Evolutionary conservation across 148 eudicot species (phyloP).

Genomic region (Mesembryanthemum crystallinum): DNA sequence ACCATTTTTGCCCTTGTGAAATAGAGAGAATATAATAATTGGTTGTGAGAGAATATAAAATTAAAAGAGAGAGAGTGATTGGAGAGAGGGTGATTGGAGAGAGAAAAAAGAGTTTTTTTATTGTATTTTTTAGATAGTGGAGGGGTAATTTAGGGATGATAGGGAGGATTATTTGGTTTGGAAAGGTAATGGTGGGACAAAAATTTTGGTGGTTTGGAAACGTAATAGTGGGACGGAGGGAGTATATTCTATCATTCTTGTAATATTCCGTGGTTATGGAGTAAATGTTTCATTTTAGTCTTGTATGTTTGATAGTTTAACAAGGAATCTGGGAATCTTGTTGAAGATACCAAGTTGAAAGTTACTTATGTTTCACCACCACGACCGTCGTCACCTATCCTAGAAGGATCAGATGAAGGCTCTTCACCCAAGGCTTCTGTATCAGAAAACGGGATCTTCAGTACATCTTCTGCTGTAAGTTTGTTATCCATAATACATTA

Average conservation of each 20-base stretch:
- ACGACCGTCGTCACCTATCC: conserved; percentile 64
- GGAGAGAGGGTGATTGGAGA: too few relatives aligned
- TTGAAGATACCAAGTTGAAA: conserved; percentile 81
- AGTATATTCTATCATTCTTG: neutral
- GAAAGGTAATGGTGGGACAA: too few relatives aligned
- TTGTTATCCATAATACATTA: conserved; percentile 7
- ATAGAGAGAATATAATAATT: too few relatives aligned
- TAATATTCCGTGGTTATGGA: conserved; percentile 1
- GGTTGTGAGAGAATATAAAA: too few relatives aligned
- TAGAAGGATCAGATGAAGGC: conserved; percentile 81
- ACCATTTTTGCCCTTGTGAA: too few relatives aligned
- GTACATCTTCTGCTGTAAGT: conserved; percentile 54
- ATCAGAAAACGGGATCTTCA: conserved; percentile 59
- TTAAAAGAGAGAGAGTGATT: too few relatives aligned
- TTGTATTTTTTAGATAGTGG: too few relatives aligned
- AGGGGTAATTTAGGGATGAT: too few relatives aligned
- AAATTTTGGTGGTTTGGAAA: too few relatives aligned
- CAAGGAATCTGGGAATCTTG: conserved; percentile 71
- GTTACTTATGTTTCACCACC: conserved; percentile 74
- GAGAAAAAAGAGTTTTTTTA: too few relatives aligned
- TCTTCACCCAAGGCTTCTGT: conserved; percentile 71
- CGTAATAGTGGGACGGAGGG: too few relatives aligned
- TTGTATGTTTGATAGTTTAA: conserved; percentile 47
- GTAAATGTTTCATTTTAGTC: neutral
- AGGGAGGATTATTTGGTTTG: too few relatives aligned